Evolutionary conservation across 495 filamentous ascomycete species (phyloP).

Genomic region (Sordaria brevicollis): DNA sequence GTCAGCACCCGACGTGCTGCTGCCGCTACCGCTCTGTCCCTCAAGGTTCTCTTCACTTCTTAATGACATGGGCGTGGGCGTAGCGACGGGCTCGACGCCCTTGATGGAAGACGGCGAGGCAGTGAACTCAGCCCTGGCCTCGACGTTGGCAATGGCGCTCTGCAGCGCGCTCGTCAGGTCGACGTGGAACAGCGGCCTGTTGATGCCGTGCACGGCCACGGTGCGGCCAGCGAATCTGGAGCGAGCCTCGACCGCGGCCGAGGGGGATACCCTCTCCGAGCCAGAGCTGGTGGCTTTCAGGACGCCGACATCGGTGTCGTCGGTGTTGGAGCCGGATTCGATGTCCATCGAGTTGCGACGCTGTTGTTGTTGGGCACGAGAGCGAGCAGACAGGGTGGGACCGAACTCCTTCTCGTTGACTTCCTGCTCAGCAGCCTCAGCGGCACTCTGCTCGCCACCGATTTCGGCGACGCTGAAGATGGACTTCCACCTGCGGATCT

Average conservation of each 20-base stretch:
- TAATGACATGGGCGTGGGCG: not conserved
- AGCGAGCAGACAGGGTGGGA: not conserved
- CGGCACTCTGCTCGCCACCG: conserved; percentile 59
- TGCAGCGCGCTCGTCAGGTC: conserved; percentile 87
- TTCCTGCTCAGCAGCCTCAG: conserved; percentile 40
- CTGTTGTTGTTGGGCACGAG: not conserved
- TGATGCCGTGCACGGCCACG: conserved; percentile 72
- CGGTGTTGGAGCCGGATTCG: not conserved
- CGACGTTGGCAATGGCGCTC: conserved; percentile 73
- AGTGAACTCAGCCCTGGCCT: conserved; percentile 26
- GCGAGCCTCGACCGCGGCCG: not conserved
- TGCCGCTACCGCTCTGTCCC: too few relatives aligned
- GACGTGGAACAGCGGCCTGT: conserved; percentile 87
- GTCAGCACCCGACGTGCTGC: not conserved
- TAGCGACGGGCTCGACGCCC: not conserved
- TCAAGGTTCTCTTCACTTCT: not conserved
- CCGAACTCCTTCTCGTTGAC: conserved; percentile 48
- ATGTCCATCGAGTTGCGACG: not conserved
- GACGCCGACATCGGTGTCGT: not conserved
- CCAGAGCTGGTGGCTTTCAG: not conserved
- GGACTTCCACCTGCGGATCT: conserved; percentile 73
- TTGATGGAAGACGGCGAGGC: not conserved
- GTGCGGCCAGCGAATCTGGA: conserved; percentile 7
- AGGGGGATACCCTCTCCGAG: not conserved
- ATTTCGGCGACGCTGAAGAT: conserved; percentile 93